These are phyloP conservation scores for Ceratocystis papillata DNA, from an alignment of 2,329 filamentous ascomycete genomes.

Conservation along the genomic window DNA sequence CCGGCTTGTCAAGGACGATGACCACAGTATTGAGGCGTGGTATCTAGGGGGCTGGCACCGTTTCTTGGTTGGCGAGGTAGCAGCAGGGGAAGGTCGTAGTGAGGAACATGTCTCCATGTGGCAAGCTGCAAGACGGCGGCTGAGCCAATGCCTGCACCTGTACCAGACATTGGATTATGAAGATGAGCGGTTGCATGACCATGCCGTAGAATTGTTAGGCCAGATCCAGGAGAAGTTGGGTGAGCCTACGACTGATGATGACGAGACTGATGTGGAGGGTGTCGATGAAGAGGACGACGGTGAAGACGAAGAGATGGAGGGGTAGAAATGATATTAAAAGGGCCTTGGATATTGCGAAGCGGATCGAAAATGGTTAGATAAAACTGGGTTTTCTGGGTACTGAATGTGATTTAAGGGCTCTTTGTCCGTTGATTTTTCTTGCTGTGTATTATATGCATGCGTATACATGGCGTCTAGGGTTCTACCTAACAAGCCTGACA, in stretches of 20 bases:
- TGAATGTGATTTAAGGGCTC: slow-evolving; percentile 1
- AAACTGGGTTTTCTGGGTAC: slow-evolving; percentile 11
- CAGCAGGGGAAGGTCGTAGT: slow-evolving; percentile 30
- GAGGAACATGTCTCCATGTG: slow-evolving; percentile 39
- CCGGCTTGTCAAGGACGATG: slow-evolving; percentile 74
- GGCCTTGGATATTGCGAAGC: background rate
- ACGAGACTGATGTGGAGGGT: slow-evolving; percentile 44
- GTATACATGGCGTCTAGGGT: background rate
- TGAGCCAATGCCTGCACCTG: slow-evolving; percentile 69
- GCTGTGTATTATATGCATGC: background rate
- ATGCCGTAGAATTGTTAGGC: slow-evolving; percentile 59
- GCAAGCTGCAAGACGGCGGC: slow-evolving; percentile 69
- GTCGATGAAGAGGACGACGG: slow-evolving; percentile 40
- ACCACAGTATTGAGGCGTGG: slow-evolving; percentile 90
- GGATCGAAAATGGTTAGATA: slow-evolving; percentile 17
- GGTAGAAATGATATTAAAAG: slow-evolving; percentile 24
- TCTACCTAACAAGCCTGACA: background rate
- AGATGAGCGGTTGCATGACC: slow-evolving; percentile 64
- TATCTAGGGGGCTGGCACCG: slow-evolving; percentile 94
- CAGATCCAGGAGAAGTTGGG: slow-evolving; percentile 55
- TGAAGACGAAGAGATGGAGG: slow-evolving; percentile 50
- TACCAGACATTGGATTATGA: slow-evolving; percentile 74
- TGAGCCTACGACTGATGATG: slow-evolving; percentile 45
- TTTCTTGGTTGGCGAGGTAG: slow-evolving; percentile 57
- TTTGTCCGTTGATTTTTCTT: slow-evolving; percentile 1